These are phyloP conservation scores for Candida orba DNA, from an alignment of 805 yeast genomes.

Conservation along the genomic window DNA sequence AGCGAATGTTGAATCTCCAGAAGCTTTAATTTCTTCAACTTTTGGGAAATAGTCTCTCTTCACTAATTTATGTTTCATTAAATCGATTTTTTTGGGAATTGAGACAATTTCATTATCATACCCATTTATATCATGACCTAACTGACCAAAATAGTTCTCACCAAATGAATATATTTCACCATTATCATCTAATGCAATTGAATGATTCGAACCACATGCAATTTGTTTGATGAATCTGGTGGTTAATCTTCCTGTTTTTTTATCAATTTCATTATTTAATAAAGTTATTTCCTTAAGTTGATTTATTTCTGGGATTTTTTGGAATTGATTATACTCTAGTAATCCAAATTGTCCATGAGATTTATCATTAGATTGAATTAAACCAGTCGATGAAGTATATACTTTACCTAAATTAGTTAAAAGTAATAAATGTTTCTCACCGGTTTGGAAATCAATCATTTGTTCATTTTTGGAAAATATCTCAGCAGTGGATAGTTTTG, in stretches of 20 bases:
- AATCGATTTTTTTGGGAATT: constrained; percentile 52
- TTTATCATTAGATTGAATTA: constrained; percentile 21
- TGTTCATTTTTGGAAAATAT: constrained; percentile 37
- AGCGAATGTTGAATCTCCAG: constrained; percentile 58
- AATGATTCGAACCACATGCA: constrained; percentile 70
- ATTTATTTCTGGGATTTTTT: constrained; percentile 42
- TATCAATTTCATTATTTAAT: constrained; percentile 39
- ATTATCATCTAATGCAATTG: constrained; percentile 57
- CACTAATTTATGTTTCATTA: constrained; percentile 31
- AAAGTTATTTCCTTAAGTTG: constrained; percentile 48
- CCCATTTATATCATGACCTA: constrained; percentile 56
- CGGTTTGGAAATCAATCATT: constrained; percentile 45
- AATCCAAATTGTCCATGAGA: constrained; percentile 80
- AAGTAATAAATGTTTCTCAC: constrained; percentile 63
- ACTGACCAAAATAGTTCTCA: constrained; percentile 74
- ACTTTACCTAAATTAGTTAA: constrained; percentile 54
- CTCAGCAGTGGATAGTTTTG: constrained; percentile 1
- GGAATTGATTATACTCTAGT: constrained; percentile 63
- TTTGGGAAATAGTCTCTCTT: constrained; percentile 36
- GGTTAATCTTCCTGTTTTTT: constrained; percentile 11
- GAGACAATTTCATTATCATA: constrained; percentile 63
- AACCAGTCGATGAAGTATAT: constrained; percentile 55
- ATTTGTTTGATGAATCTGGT: constrained; percentile 47
- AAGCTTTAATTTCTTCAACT: constrained; percentile 55
- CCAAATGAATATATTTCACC: constrained; percentile 86